Base-by-base conservation (phyloP, 768 basidiomycete genomes). In the Hydnomerulius pinastri region DNA sequence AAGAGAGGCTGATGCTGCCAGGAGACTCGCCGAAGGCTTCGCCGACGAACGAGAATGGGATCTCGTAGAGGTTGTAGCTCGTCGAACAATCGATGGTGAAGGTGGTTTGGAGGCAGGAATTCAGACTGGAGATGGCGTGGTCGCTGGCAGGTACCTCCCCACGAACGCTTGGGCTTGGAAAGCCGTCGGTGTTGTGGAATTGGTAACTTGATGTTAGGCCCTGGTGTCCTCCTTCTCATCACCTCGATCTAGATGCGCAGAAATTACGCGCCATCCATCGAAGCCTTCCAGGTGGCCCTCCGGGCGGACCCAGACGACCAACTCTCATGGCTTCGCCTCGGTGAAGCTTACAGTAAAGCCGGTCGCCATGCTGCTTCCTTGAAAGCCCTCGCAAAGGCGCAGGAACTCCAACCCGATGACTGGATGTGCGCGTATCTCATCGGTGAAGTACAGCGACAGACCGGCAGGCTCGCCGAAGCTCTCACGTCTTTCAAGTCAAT, bases 101-200 rank as follows among this genome's bases (percentile, higher is more conserved):
- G 92, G 92, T 25, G 92, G 90, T 8, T 61, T 85, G 21, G 78
- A 82, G 55, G 82, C 80, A 20, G 85, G 77, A 11, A 70, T 80
- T 42, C 76, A 71, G 56, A 69, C 59, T 46, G 71, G 74, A 7
- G 77, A 78, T 41, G 64, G 64, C 10, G 64, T 63, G 3, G 66
- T 69, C n/a, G 64, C 71, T 4, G 64, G 68, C 2, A 73, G 80
- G 57, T 85, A 85, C 64, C 73, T 83, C 36, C 87, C 90, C 0
- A 83, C 82, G 30, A 94, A 96, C 59, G 80, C 87, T 7, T 99
- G 97, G 97, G 97, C 97, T 3, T 99, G 96, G 95, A 98, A 97
- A 69, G 95, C 94, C 18, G 71, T 92, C 29, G 97, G 93, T 1
- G 82, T 92, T 1, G 94, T 94, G 2, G 93, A 95, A 66, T 72